These are phyloP conservation scores for Pistacia integerrima DNA, from an alignment of 345 rosid species.

Conservation along the genomic window DNA sequence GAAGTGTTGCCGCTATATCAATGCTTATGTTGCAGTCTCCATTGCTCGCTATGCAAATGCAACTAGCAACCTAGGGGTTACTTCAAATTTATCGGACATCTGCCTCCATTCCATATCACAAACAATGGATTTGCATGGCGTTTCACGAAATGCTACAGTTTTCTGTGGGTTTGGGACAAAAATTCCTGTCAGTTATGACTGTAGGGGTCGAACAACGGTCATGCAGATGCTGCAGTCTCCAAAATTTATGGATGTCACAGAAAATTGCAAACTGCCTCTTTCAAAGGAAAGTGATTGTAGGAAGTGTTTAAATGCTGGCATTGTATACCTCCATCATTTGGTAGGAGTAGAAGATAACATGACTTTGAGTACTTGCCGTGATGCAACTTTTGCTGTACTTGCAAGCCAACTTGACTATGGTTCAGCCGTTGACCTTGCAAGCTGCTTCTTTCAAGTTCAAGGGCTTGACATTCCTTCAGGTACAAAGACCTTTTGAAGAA, in stretches of 20 bases:
- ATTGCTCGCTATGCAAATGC: slow-evolving; percentile 72
- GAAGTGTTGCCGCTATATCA: slow-evolving; percentile 92
- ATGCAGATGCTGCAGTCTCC: slow-evolving; percentile 76
- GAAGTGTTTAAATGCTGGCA: slow-evolving; percentile 80
- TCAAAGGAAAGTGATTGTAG: slow-evolving; percentile 54
- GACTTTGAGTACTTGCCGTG: slow-evolving; percentile 82
- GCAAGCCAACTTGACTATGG: slow-evolving; percentile 69
- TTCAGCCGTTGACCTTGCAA: slow-evolving; percentile 64
- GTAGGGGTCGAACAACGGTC: slow-evolving; percentile 72
- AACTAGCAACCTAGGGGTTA: slow-evolving; percentile 69
- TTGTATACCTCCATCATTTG: slow-evolving; percentile 65
- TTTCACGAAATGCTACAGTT: slow-evolving; percentile 70
- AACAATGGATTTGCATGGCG: slow-evolving; percentile 76
- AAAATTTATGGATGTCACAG: slow-evolving; percentile 56
- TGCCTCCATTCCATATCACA: slow-evolving; percentile 69
- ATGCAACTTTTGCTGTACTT: slow-evolving; percentile 80
- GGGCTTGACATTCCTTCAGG: slow-evolving; percentile 63
- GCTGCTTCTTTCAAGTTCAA: slow-evolving; percentile 84
- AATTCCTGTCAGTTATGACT: slow-evolving; percentile 74
- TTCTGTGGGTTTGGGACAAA: slow-evolving; percentile 90
- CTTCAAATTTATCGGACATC: slow-evolving; percentile 46
- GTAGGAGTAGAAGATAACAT: slow-evolving; percentile 58
- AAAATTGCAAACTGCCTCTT: slow-evolving; percentile 64
- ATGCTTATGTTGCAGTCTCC: slow-evolving; percentile 77
- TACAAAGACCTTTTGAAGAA: slow-evolving; percentile 24